A percentile compares a stretch with the other conserved stretches of the same genome.
phyloP scores from a whole-genome alignment of 306 rosid genomes.

The Glycine latifolia region DNA sequence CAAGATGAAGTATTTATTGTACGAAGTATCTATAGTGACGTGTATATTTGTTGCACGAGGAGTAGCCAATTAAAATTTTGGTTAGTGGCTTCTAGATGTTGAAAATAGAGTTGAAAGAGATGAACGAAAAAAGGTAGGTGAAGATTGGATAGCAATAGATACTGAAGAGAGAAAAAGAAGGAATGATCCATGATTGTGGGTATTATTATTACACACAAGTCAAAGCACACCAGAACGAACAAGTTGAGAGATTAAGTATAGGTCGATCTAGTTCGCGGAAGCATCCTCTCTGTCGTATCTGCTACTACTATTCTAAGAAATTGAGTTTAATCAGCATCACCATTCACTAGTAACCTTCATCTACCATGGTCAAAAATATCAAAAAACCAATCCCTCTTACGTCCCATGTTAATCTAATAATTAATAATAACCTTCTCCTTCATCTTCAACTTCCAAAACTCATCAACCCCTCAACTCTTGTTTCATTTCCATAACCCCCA shows the following conservation, averaged over 20 bases:
- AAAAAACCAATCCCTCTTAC: background rate
- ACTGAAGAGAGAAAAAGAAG: background rate
- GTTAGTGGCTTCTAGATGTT: conserved; percentile 10
- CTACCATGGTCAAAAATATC: background rate
- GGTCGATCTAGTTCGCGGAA: conserved; percentile 12
- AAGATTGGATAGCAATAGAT: background rate
- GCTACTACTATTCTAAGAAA: too few species aligned
- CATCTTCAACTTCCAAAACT: too few species aligned
- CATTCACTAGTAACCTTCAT: background rate
- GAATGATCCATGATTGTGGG: background rate
- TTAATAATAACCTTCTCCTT: background rate
- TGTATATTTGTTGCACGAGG: conserved; percentile 5
- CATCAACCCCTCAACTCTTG: background rate
- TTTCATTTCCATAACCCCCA: background rate
- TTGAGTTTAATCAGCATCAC: too few species aligned
- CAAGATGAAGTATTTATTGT: too few species aligned
- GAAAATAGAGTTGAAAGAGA: background rate
- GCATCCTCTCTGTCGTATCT: background rate
- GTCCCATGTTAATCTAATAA: too few species aligned
- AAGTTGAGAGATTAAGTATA: background rate
- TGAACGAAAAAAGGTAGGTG: background rate
- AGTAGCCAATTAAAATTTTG: background rate
- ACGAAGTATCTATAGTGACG: background rate
- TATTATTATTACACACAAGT: background rate
- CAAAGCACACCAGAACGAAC: background rate